These are phyloP conservation scores for Zanthoxylum bungeanum DNA, from an alignment of 345 rosid genomes.

Conservation along the genomic window DNA sequence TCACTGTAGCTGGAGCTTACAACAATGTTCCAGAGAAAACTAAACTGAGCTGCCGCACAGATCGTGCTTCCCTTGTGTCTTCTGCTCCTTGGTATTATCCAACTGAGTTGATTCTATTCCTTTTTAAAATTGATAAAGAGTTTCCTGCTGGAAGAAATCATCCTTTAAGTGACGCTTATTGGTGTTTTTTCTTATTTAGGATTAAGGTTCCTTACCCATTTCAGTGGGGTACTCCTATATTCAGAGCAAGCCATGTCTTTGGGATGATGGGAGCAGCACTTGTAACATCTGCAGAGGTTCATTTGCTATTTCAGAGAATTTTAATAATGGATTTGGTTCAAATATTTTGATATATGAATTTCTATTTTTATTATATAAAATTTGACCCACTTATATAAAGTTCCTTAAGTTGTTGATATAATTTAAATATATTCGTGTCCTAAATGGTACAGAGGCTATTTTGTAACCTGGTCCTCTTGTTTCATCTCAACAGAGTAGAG, in stretches of 20 bases:
- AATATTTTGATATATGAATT: neutral
- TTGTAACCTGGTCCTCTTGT: neutral
- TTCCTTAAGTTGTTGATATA: neutral
- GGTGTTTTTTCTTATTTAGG: constrained; percentile 43
- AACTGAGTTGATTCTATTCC: constrained; percentile 5
- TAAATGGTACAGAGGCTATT: neutral
- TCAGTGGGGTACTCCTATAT: constrained; percentile 97
- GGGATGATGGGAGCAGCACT: constrained; percentile 96
- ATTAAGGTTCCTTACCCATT: constrained; percentile 87
- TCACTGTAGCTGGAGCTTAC: constrained; percentile 92
- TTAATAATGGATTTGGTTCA: neutral
- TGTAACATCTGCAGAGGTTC: constrained; percentile 91
- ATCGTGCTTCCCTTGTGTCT: constrained; percentile 65
- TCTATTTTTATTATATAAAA: constrained; percentile 2
- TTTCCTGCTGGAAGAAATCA: neutral
- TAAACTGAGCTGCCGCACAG: constrained; percentile 74
- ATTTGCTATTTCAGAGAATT: neutral
- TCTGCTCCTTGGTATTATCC: constrained; percentile 75
- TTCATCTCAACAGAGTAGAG: neutral
- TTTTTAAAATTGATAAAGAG: neutral
- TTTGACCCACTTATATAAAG: neutral
- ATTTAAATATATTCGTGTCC: neutral
- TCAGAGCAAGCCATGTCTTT: constrained; percentile 89
- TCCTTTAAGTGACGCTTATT: neutral
- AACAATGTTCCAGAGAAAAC: constrained; percentile 60